These are phyloP conservation scores for Ogataea corticis DNA, from an alignment of 805 yeast species.

Conservation along the genomic window DNA sequence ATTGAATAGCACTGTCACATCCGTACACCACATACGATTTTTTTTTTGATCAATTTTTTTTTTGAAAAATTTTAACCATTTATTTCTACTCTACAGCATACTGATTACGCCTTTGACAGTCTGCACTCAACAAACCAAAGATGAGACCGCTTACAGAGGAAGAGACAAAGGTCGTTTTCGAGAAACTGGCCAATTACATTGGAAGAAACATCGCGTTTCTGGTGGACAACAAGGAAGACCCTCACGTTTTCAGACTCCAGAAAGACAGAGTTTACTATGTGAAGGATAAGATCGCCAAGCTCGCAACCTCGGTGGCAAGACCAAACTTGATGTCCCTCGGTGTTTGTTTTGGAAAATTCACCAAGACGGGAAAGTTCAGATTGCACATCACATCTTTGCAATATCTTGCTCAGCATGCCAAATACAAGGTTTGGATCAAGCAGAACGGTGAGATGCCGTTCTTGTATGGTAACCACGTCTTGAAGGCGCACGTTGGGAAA, in stretches of 20 bases:
- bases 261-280: conserved; percentile 96
- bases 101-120: not conserved
- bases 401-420: conserved; percentile 81
- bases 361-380: conserved; percentile 95
- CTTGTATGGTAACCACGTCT: conserved; percentile 91
- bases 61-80: not conserved
- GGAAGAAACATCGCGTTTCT: conserved; percentile 92
- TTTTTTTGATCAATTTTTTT: not conserved
- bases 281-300: conserved; percentile 73
- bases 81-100: not conserved
- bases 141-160: conserved; percentile 98
- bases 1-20: too few relatives aligned
- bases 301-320: conserved; percentile 90
- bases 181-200: conserved; percentile 91
- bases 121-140: not conserved
- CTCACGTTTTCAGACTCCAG: conserved; percentile 93
- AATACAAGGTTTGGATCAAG: conserved; percentile 94
- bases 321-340: conserved; percentile 90
- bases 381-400: conserved; percentile 90
- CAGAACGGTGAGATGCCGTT: conserved; percentile 98
- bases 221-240: conserved; percentile 81
- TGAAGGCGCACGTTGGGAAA: conserved; percentile 95
- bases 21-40: not conserved
- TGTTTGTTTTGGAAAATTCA: conserved; percentile 91
- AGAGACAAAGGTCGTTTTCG: conserved; percentile 94